phyloP scores from a whole-genome alignment of 2,329 filamentous ascomycete genomes.

The Pestalotiopsis fici region DNA sequence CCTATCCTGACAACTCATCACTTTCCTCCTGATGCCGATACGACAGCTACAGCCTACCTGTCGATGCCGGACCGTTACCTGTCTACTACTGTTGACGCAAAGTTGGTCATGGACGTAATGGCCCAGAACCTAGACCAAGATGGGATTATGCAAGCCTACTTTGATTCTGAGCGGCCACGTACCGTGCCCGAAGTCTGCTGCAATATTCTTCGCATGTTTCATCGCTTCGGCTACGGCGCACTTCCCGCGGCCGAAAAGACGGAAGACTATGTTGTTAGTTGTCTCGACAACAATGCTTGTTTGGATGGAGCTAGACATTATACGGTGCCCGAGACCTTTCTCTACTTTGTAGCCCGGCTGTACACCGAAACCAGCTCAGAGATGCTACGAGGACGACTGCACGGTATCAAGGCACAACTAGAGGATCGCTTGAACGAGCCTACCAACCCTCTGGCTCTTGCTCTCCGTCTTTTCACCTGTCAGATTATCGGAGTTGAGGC shows the following conservation, averaged over 20 bases:
- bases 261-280: slow-evolving; percentile 17
- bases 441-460: slow-evolving; percentile 16
- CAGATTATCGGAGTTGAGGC: slow-evolving; percentile 10
- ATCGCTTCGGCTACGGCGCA: slow-evolving; percentile 16
- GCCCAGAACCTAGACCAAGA: slow-evolving; percentile 14
- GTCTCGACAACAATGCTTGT: slow-evolving; percentile 17
- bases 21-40: slow-evolving; percentile 23
- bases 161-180: slow-evolving; percentile 15
- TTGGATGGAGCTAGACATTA: slow-evolving; percentile 17
- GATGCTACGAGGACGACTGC: slow-evolving; percentile 6
- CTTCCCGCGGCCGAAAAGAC: slow-evolving; percentile 17
- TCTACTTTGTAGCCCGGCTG: slow-evolving; percentile 19
- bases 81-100: not conserved
- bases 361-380: slow-evolving; percentile 12
- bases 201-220: slow-evolving; percentile 22
- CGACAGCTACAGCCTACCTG: slow-evolving; percentile 21
- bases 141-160: slow-evolving; percentile 22
- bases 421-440: slow-evolving; percentile 11
- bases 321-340: slow-evolving; percentile 17
- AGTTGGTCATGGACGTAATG: not conserved
- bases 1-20: slow-evolving; percentile 14
- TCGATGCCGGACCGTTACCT: slow-evolving; percentile 9
- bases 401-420: slow-evolving; percentile 10
- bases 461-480: slow-evolving; percentile 15
- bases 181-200: slow-evolving; percentile 20